Evolutionary conservation across 2,329 filamentous ascomycete species (phyloP).

Genomic region (Cordyceps tenuipes): DNA sequence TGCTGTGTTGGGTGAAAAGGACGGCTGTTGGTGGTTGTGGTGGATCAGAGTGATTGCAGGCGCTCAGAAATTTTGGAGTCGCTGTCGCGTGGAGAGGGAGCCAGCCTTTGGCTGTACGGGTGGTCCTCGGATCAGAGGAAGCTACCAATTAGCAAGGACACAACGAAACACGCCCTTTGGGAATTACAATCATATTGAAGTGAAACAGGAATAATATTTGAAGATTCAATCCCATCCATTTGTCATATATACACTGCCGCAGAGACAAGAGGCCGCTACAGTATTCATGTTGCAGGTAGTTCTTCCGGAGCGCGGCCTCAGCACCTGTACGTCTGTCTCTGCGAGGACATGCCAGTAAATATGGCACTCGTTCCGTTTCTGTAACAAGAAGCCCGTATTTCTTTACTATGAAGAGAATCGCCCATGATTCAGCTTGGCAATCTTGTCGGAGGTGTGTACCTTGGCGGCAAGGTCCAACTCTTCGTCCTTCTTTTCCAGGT

Average conservation of each 20-base stretch:
- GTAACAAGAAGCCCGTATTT: neutral
- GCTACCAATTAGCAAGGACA: neutral
- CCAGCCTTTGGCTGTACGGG: neutral
- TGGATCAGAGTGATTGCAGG: neutral
- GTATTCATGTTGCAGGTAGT: neutral
- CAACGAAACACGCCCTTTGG: neutral
- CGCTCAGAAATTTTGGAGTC: constrained; percentile 15
- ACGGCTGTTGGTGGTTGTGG: constrained; percentile 16
- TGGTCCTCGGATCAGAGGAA: neutral
- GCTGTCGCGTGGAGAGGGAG: constrained; percentile 19
- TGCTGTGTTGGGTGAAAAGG: constrained; percentile 15
- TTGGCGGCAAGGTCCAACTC: constrained; percentile 30
- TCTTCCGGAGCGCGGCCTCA: neutral
- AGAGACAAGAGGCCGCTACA: constrained; percentile 18
- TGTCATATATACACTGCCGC: constrained; percentile 28
- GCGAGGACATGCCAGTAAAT: constrained; percentile 6
- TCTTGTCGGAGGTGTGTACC: constrained; percentile 32
- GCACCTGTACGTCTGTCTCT: constrained; percentile 1
- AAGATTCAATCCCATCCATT: constrained; percentile 20
- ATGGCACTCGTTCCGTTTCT: neutral
- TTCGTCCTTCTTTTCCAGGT: constrained; percentile 46
- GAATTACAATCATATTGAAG: neutral
- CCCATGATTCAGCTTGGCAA: constrained; percentile 29
- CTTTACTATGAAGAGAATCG: constrained; percentile 23
- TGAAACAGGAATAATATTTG: neutral